These are phyloP conservation scores for Sclerotinia nivalis DNA, from an alignment of 2,329 filamentous ascomycete genomes.

Conservation along the genomic window DNA sequence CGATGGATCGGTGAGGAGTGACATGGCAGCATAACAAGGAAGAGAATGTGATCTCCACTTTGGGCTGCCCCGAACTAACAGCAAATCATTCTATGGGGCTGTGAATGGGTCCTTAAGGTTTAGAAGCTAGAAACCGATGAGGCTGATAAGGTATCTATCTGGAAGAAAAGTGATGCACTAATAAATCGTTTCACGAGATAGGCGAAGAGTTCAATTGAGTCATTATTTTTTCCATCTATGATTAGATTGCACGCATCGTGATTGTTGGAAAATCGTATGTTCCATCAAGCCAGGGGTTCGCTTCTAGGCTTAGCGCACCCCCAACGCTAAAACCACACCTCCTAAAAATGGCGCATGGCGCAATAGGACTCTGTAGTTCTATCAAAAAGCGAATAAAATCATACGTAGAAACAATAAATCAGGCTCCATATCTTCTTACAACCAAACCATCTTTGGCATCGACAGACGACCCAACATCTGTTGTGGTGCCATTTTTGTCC, in stretches of 20 bases:
- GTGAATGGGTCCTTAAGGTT: neutral
- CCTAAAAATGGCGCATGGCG: neutral
- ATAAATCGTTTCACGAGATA: neutral
- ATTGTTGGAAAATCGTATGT: neutral
- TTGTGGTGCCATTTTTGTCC: constrained; percentile 4
- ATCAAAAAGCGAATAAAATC: neutral
- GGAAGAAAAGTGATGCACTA: neutral
- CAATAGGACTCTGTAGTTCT: neutral
- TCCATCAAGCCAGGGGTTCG: constrained; percentile 2
- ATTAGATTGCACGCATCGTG: neutral
- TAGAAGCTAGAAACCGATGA: neutral
- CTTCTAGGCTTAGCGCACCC: neutral
- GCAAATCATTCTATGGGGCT: constrained; percentile 22
- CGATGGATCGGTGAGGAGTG: neutral
- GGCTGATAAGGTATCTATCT: constrained; percentile 5
- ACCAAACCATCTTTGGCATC: neutral
- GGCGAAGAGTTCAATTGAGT: neutral
- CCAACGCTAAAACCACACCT: neutral
- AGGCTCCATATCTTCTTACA: constrained; percentile 11
- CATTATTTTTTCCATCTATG: neutral
- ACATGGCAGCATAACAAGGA: constrained; percentile 12
- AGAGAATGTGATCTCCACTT: constrained; percentile 14
- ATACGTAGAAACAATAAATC: neutral
- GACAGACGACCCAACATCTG: neutral
- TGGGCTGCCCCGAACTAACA: constrained; percentile 9